Percentiles rank a stretch among this genome's conserved stretches.
phyloP scores from a whole-genome alignment of 768 basidiomycete genomes.

The Kwoniella sp. region DNA sequence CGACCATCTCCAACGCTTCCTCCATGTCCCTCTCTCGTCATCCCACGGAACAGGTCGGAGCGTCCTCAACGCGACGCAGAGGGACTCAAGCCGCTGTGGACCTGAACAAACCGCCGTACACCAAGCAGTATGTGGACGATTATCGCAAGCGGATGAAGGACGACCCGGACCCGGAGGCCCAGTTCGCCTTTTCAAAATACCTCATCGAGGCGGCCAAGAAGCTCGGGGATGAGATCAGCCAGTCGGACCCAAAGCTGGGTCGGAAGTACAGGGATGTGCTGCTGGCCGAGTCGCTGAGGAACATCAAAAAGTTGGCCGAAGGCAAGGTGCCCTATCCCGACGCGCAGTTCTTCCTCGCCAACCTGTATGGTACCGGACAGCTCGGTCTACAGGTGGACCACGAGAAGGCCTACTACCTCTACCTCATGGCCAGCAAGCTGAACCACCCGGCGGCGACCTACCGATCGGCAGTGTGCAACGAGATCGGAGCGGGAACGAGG shows the following conservation, averaged over 20 bases:
- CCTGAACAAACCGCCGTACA: constrained; percentile 62
- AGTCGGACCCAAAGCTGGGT: constrained; percentile 59
- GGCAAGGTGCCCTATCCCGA: constrained; percentile 76
- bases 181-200: constrained; percentile 97
- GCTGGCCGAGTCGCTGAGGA: constrained; percentile 82
- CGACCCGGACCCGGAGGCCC: constrained; percentile 96
- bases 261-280: constrained; percentile 87
- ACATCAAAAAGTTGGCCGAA: constrained; percentile 85
- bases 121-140: constrained; percentile 93
- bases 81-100: constrained; percentile 48
- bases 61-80: constrained; percentile 44
- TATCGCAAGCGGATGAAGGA: constrained; percentile 95
- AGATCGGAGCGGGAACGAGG: constrained; percentile 92
- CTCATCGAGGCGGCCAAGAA: constrained; percentile 92
- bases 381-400: constrained; percentile 96
- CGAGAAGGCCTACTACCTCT: constrained; percentile 94
- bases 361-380: constrained; percentile 91
- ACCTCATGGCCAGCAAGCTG: constrained; percentile 94
- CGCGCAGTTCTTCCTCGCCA: constrained; percentile 97
- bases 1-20: constrained; percentile 38
- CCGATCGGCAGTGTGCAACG: constrained; percentile 96
- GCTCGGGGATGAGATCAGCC: constrained; percentile 58
- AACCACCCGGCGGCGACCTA: constrained; percentile 93
- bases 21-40: constrained; percentile 41
- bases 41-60: constrained; percentile 46